A percentile compares a stretch with the other conserved stretches of the same genome.
Conservation (phyloP, 2,329 filamentous ascomycete genomes). For the Neofusicoccum umdonicola region DNA sequence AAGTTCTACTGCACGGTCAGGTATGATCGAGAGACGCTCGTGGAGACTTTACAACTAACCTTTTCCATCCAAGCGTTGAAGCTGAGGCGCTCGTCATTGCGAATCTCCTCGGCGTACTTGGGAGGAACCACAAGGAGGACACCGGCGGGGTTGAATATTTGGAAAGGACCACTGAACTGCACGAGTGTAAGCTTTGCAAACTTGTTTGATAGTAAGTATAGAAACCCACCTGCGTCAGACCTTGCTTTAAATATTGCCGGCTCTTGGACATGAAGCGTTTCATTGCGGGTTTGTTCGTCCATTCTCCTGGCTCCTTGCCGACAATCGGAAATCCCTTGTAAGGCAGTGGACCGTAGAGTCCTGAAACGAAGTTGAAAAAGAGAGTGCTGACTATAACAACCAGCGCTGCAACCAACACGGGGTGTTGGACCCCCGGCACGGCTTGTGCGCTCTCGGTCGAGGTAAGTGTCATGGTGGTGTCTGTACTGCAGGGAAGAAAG, state of each 20-base stretch:
- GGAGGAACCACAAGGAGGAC: not conserved
- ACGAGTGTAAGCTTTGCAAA: not conserved
- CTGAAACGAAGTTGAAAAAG: not conserved
- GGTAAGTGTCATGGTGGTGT: not conserved
- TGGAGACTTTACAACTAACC: not conserved
- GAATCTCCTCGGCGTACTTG: not conserved
- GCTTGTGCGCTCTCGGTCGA: not conserved
- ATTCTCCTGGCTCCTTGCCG: not conserved
- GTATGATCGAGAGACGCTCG: too few species aligned
- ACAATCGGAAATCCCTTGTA: not conserved
- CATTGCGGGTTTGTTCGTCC: not conserved
- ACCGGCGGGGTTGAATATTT: not conserved
- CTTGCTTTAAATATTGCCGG: not conserved
- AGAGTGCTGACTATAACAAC: not conserved
- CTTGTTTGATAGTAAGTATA: not conserved
- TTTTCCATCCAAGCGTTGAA: not conserved
- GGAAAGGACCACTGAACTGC: conserved; percentile 1
- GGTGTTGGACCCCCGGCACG: not conserved
- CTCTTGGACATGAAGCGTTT: not conserved
- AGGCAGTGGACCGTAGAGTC: not conserved
- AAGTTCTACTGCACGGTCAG: not conserved
- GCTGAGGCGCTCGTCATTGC: not conserved
- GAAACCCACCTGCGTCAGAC: not conserved
- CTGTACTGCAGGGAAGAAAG: too few species aligned
- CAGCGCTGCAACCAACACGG: not conserved